Base-by-base conservation (phyloP, 768 basidiomycete species). In the Auriscalpium vulgare region DNA sequence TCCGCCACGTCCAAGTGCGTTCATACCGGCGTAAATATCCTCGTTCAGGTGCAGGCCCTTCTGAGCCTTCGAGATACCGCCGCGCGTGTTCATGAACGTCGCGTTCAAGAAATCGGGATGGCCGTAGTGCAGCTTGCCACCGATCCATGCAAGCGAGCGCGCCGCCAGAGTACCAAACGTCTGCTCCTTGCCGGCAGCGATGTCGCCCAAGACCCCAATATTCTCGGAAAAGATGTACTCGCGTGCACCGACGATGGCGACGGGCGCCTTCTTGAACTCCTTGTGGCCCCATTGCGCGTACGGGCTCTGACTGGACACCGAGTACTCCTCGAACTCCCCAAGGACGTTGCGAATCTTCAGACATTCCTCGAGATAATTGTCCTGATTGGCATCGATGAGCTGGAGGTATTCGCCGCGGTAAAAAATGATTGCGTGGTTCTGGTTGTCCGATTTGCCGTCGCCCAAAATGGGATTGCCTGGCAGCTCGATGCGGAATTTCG, bases 181-280 rank as follows among this genome's bases (percentile, higher is more conserved):
- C 71, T 98, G 97, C 72, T 99, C 97, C 78, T 99, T 98, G 16
- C 97, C 95, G 58, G 97, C 97, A 44, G 97, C 97, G 47, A 99
- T 81, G 72, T 99, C 97, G 65, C 97, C 97, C 48, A 99, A 79
- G 64, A 98, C 95, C 78, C 97, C 97, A 60, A 98, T 98, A 68
- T 97, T 97, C 76, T 99, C 97, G 52, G 97, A 98, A 75, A 99
- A 99, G 69, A 99, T 97, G 72, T 99, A 99, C 78, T 99, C 95
- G 73, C 97, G 85, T 10, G 97, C 95, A 71, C 95, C 97, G 60
- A 99, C 90, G 60, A 99, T 99, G 14, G 97, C 95, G 19, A 98
- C 88, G 16, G 97, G 97, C 19, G 90, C 71, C 58, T 82, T 81
- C 68, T 83, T 83, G 79, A 95, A 91, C 62, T 97, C 91, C 70